Base-by-base conservation (phyloP, 441 rosid species). In the Syzygium malaccense region DNA sequence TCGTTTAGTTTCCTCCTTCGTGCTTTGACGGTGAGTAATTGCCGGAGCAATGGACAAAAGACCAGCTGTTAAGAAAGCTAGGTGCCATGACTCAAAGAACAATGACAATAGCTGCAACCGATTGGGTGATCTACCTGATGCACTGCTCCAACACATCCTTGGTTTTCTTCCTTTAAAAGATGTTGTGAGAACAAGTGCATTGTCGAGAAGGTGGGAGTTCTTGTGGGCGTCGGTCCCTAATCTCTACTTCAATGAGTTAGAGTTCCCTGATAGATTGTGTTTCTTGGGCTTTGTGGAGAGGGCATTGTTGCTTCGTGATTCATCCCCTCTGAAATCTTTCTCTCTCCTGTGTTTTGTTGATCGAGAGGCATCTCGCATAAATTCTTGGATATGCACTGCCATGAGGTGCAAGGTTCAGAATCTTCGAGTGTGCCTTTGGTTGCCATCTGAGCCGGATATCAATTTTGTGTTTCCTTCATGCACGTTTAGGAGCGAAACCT, bases 371-470 rank as follows among this genome's bases (percentile, higher is more conserved):
- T 86, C 78, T 48, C 78, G 1, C 23, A 56, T 86, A 62, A 86
- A 57, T 57, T 15, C 23, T 13, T 86, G 55, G 87, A 86, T 86
- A 37, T 23, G 18, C 56, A 25, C 87, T 37, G 6, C 30, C 30
- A 20, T 41, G 5, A 57, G 71, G 18, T 8, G 53, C 53, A 30
- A 26, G 11, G 26, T 86, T 37, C 48, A 19, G 13, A 45, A 20
- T 32, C 87, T 86, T 11, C 14, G 2, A 1, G 14, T 86, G 14
- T 12, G 18, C n/a, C 87, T 57, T 26, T 26, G 3, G 26, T 12
- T 11, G 3, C 7, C 0, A 30, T 8, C 17, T 15, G 7, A 45
- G n/a, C 8, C 2, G 11, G 56, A 28, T 3, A 19, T 54, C 15
- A 6, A 20, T 5, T 45, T 2, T 4, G 2, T 60, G 88, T 12